Evolutionary conservation across 2,329 filamentous ascomycete species (phyloP).

Genomic region (Dryadomyces quercivorus): DNA sequence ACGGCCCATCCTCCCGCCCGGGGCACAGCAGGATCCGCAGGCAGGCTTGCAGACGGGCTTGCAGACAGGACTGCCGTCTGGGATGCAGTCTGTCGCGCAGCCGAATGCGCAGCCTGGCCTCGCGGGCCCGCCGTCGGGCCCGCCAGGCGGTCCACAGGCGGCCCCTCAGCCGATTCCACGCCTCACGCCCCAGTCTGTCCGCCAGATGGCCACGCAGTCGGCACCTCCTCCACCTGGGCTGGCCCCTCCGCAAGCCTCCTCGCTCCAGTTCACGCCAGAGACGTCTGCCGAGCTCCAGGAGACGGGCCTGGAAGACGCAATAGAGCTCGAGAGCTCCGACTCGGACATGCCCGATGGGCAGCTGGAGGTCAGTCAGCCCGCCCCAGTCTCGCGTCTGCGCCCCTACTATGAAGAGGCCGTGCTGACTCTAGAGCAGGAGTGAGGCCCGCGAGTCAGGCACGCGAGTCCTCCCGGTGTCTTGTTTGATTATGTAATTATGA

Average conservation of each 20-base stretch:
- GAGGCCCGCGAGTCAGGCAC: too few species aligned
- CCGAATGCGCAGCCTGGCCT: too few species aligned
- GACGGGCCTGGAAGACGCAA: background rate
- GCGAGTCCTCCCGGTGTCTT: background rate
- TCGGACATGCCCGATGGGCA: background rate
- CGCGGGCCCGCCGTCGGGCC: too few species aligned
- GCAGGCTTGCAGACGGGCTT: background rate
- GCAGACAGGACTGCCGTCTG: background rate
- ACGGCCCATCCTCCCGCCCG: too few species aligned
- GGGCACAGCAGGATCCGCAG: background rate
- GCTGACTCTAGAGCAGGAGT: too few species aligned
- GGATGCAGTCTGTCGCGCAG: too few species aligned
- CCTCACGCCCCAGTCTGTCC: background rate
- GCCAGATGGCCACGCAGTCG: background rate
- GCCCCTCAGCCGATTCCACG: background rate
- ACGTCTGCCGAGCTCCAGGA: background rate
- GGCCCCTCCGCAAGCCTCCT: background rate
- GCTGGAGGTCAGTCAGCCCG: background rate
- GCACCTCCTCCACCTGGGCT: background rate
- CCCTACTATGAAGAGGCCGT: too few species aligned
- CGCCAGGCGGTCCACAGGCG: background rate
- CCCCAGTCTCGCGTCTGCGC: too few species aligned
- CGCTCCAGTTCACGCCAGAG: background rate
- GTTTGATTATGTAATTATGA: background rate
- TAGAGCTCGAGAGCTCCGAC: background rate